These are phyloP conservation scores for Paecilomyces fulvus DNA, from an alignment of 2,329 filamentous ascomycete species.

Conservation along the genomic window DNA sequence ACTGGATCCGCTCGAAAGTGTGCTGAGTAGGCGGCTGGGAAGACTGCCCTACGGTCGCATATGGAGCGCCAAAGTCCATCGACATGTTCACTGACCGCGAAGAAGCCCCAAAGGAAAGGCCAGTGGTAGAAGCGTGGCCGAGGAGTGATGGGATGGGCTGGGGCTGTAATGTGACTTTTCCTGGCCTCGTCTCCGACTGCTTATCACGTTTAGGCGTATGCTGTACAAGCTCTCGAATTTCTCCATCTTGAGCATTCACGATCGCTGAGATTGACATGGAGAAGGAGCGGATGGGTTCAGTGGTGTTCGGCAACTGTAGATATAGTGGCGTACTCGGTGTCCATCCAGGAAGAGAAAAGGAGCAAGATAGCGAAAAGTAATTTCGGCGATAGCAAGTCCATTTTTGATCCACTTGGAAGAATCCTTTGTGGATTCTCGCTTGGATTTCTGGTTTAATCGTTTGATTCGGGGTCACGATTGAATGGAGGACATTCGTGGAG, in stretches of 20 bases:
- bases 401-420: constrained; percentile 70
- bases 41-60: constrained; percentile 20
- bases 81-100: constrained; percentile 19
- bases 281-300: constrained; percentile 60
- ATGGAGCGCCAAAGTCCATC: constrained; percentile 27
- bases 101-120: constrained; percentile 17
- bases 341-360: constrained; percentile 62
- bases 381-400: constrained; percentile 93
- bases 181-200: constrained; percentile 68
- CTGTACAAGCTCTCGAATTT: constrained; percentile 75
- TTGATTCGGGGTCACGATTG: constrained; percentile 26
- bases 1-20: constrained; percentile 82
- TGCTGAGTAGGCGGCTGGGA: constrained; percentile 40
- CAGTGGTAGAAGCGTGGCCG: constrained; percentile 15
- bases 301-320: constrained; percentile 40
- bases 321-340: constrained; percentile 48
- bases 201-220: constrained; percentile 90
- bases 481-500: constrained; percentile 28
- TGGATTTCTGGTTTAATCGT: constrained; percentile 64
- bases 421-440: constrained; percentile 80
- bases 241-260: constrained; percentile 65
- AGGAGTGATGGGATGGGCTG: constrained; percentile 47
- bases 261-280: constrained; percentile 79
- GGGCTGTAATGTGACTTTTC: constrained; percentile 59
- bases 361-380: constrained; percentile 80